phyloP scores from a whole-genome alignment of 2,329 filamentous ascomycete species.

The Ceratocystis alfenasii region DNA sequence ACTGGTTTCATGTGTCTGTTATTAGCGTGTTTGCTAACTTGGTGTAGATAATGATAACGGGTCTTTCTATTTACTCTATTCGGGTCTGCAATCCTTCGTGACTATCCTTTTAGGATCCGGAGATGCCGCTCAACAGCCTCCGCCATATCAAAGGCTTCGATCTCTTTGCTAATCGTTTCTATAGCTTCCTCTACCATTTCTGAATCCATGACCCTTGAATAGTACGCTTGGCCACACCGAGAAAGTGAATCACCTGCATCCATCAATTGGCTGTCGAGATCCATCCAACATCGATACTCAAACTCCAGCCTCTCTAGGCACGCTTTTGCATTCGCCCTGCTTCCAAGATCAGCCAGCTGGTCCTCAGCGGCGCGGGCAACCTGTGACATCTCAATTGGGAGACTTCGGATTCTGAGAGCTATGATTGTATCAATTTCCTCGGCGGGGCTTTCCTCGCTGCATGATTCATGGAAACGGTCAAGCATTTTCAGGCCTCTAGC shows the following conservation, averaged over 20 bases:
- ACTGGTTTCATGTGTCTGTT: not conserved
- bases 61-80: not conserved
- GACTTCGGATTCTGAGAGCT: not conserved
- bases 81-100: not conserved
- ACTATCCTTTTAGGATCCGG: not conserved
- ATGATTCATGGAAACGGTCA: not conserved
- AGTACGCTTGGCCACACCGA: not conserved
- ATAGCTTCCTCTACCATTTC: not conserved
- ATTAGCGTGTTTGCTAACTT: not conserved
- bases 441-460: not conserved
- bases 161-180: not conserved
- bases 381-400: not conserved
- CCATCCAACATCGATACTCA: not conserved
- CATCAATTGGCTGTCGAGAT: not conserved
- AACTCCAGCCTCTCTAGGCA: not conserved
- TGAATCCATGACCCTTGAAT: constrained; percentile 2
- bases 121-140: constrained; percentile 4
- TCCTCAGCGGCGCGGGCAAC: not conserved
- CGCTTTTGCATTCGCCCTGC: not conserved
- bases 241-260: not conserved
- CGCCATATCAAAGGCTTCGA: not conserved
- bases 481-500: constrained; percentile 2
- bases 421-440: not conserved
- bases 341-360: constrained; percentile 2
- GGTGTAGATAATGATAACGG: constrained; percentile 2